These are phyloP conservation scores for Pyricularia grisea DNA, from an alignment of 2,329 filamentous ascomycete genomes.

Conservation along the genomic window DNA sequence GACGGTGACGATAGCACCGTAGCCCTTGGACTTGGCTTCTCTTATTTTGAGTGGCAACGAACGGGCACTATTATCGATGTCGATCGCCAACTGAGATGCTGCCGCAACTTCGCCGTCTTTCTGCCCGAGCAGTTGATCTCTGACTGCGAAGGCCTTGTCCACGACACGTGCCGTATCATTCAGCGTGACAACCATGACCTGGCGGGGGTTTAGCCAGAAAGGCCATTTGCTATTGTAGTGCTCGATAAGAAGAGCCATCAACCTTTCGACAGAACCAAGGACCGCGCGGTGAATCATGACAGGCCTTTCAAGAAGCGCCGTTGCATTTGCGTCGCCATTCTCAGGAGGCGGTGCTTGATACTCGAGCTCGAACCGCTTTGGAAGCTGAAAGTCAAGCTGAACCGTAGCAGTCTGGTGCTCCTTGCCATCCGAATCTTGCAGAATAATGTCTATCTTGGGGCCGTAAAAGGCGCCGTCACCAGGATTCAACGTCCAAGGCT, in stretches of 20 bases:
- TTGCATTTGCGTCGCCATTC: slow-evolving; percentile 34
- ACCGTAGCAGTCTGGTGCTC: slow-evolving; percentile 85
- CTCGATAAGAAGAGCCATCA: slow-evolving; percentile 79
- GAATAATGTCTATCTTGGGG: slow-evolving; percentile 81
- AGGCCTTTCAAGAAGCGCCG: slow-evolving; percentile 49
- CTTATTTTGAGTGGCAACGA: slow-evolving; percentile 60
- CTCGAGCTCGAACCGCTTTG: slow-evolving; percentile 68
- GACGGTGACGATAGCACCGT: slow-evolving; percentile 64
- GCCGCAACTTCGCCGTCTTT: slow-evolving; percentile 25
- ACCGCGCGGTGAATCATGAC: slow-evolving; percentile 82
- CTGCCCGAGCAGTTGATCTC: slow-evolving; percentile 30
- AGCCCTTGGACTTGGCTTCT: slow-evolving; percentile 63
- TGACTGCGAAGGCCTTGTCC: slow-evolving; percentile 34
- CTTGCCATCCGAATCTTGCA: slow-evolving; percentile 72
- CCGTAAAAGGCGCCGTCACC: slow-evolving; percentile 88
- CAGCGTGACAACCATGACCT: slow-evolving; percentile 65
- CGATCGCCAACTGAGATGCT: slow-evolving; percentile 55
- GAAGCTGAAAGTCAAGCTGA: slow-evolving; percentile 83
- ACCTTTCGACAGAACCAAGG: slow-evolving; percentile 72
- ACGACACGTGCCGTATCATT: slow-evolving; percentile 50
- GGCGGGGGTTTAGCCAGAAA: slow-evolving; percentile 79
- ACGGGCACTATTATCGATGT: slow-evolving; percentile 56
- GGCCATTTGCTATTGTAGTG: slow-evolving; percentile 74
- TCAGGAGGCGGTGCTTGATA: slow-evolving; percentile 64
- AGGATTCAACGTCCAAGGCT: slow-evolving; percentile 64